Evolutionary conservation across 176 grass and related monocot species (phyloP).

Genomic region (Tillandsia leiboldiana): DNA sequence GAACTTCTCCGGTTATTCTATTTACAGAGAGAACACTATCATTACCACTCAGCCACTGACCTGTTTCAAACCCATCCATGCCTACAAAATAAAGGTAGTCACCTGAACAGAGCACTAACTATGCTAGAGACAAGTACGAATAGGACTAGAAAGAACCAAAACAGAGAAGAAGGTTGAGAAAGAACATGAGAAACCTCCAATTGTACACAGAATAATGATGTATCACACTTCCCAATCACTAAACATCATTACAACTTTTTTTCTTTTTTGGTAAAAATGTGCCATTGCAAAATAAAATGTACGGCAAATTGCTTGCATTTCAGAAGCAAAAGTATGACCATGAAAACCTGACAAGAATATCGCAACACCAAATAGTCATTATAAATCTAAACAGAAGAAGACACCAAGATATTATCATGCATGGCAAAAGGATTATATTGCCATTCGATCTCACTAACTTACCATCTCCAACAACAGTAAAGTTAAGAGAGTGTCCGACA

Average conservation of each 20-base stretch:
- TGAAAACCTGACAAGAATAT: neutral
- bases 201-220: no score
- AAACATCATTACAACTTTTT: no score
- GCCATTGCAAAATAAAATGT: neutral
- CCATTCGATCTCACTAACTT: slow-evolving; percentile 9
- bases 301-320: no score
- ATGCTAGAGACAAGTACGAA: neutral
- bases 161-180: no score
- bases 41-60: slow-evolving; percentile 81
- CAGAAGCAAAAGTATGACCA: neutral
- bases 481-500: slow-evolving; percentile 63
- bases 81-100: slow-evolving; percentile 17
- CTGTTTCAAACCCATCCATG: slow-evolving; percentile 31
- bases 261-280: neutral
- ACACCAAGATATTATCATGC: neutral
- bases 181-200: no score
- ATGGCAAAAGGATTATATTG: neutral
- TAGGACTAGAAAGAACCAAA: no score
- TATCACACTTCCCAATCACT: no score
- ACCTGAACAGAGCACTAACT: neutral
- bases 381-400: neutral
- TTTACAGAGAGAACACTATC: slow-evolving; percentile 57
- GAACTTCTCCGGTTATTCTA: slow-evolving; percentile 62
- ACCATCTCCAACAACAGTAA: slow-evolving; percentile 57
- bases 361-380: neutral